phyloP scores from a whole-genome alignment of 345 rosid genomes.

The Adansonia digitata region DNA sequence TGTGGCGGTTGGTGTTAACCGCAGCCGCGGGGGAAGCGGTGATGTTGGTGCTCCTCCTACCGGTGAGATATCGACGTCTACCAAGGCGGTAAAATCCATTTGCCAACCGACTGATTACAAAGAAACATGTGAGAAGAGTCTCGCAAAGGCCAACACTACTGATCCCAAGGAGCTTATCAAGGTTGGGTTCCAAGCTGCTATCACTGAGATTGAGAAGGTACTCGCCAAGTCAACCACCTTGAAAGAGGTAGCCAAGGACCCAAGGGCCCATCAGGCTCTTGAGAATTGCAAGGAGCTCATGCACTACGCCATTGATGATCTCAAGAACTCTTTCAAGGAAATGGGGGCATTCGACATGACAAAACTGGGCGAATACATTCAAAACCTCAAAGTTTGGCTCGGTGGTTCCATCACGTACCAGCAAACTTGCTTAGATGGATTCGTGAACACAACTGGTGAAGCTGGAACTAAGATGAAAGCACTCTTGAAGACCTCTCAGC shows the following conservation, averaged over 20 bases:
- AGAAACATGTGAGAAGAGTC: slow-evolving; percentile 44
- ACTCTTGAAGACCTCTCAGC: slow-evolving; percentile 32
- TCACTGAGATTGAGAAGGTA: slow-evolving; percentile 30
- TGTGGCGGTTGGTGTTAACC: slow-evolving; percentile 32
- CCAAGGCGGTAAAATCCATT: slow-evolving; percentile 47
- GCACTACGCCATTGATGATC: slow-evolving; percentile 50
- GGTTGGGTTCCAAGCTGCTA: slow-evolving; percentile 41
- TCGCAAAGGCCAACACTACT: slow-evolving; percentile 33
- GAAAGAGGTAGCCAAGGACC: slow-evolving; percentile 38
- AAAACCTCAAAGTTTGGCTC: slow-evolving; percentile 63
- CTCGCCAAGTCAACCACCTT: slow-evolving; percentile 39
- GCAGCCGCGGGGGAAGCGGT: background rate
- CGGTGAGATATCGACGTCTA: slow-evolving; percentile 15
- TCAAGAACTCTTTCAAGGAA: slow-evolving; percentile 34
- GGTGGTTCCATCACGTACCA: slow-evolving; percentile 71
- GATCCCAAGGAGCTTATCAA: slow-evolving; percentile 59
- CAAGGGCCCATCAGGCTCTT: slow-evolving; percentile 45
- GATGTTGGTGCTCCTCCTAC: background rate
- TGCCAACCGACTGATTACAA: slow-evolving; percentile 63
- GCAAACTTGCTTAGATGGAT: slow-evolving; percentile 66
- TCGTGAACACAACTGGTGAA: slow-evolving; percentile 44
- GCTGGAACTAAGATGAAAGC: slow-evolving; percentile 42
- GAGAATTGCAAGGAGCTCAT: slow-evolving; percentile 48
- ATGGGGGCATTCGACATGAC: slow-evolving; percentile 33
- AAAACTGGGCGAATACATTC: slow-evolving; percentile 27